Base-by-base conservation (phyloP, 202 grass and related monocot species). In the Thinopyrum obtusiflorum region DNA sequence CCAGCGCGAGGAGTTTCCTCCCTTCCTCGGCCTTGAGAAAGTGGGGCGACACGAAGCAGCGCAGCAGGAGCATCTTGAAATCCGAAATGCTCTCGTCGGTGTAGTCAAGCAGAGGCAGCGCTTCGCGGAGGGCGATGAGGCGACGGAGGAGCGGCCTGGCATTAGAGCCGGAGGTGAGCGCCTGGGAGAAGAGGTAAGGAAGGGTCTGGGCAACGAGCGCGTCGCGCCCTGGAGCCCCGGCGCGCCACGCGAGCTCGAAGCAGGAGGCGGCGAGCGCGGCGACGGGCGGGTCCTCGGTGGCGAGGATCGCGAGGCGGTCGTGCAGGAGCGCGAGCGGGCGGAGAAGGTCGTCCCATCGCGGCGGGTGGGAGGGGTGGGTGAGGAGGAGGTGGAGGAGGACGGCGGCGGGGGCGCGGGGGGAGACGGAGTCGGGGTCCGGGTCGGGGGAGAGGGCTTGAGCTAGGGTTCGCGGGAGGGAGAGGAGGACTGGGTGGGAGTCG, bases 241-340 rank as follows among this genome's bases (percentile, higher is more conserved):
- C 88, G 80, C 89, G 88, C 93, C 93, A 98, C 71, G 89, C 94
- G 31, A 88, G 82, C 84, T 95, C 96, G 82, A 94, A 95, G 84
- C 94, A 78, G 67, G 73, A 10, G 5, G 90, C 88, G 21, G 94
- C 90, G 44, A 92, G 93, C 27, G 84, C 89, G 6, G 94, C 91
- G 18, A 96, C 82, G 40, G 76, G 75, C 44, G 85, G 77, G 44
- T 98, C 91, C 73, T 80, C 74, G 86, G 80, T 81, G 80, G 83
- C 81, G 49, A 94, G 86, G 9, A 79, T 0, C 1, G 86, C 81
- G 20, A 95, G 83, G 79, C 89, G 86, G 37, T 86, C 89, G 33
- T 92, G 93, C 51, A 95, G 83, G 66, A 94, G 84, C 21, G 53
- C 82, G 26, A 94, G 89, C 24, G 89, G 74, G 59, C 37, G 89